phyloP scores from a whole-genome alignment of 2,329 filamentous ascomycete species.

The Pyrenochaeta sp. region DNA sequence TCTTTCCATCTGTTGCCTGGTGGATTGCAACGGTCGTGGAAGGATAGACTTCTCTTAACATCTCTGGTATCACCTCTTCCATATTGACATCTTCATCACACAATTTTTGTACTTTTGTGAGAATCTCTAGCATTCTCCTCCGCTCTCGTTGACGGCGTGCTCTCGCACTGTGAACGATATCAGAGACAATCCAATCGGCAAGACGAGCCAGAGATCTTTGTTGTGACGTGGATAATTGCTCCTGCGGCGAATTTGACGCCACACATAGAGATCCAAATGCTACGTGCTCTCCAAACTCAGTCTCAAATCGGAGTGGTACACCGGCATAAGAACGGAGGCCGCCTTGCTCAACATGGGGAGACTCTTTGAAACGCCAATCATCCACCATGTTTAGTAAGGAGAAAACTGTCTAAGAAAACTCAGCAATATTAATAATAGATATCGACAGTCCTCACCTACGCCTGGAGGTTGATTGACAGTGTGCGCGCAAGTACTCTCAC shows the following conservation, averaged over 20 bases:
- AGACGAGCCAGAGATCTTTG: constrained; percentile 48
- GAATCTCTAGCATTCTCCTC: constrained; percentile 48
- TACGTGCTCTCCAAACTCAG: constrained; percentile 51
- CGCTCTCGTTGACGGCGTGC: constrained; percentile 52
- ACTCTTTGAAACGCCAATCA: constrained; percentile 57
- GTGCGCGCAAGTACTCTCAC: constrained; percentile 58
- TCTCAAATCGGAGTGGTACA: constrained; percentile 51
- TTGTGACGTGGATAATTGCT: constrained; percentile 41
- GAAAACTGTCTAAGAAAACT: constrained; percentile 46
- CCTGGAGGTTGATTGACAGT: constrained; percentile 50
- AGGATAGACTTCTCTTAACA: constrained; percentile 48
- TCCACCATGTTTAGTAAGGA: constrained; percentile 52
- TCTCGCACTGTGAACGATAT: constrained; percentile 52
- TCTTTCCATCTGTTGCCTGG: constrained; percentile 22
- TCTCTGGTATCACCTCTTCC: constrained; percentile 36
- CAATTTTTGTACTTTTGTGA: constrained; percentile 34
- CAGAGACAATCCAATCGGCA: constrained; percentile 52
- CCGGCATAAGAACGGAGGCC: constrained; percentile 55
- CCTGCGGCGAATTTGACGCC: constrained; percentile 47
- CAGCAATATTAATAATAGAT: neutral
- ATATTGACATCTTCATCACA: constrained; percentile 29
- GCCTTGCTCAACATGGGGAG: constrained; percentile 52
- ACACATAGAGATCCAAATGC: constrained; percentile 57
- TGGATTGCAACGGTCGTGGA: constrained; percentile 40
- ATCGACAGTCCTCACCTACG: constrained; percentile 25